Evolutionary conservation across 1,284 basidiomycete genomes (phyloP).

Genomic region (Blastosporella zonata): DNA sequence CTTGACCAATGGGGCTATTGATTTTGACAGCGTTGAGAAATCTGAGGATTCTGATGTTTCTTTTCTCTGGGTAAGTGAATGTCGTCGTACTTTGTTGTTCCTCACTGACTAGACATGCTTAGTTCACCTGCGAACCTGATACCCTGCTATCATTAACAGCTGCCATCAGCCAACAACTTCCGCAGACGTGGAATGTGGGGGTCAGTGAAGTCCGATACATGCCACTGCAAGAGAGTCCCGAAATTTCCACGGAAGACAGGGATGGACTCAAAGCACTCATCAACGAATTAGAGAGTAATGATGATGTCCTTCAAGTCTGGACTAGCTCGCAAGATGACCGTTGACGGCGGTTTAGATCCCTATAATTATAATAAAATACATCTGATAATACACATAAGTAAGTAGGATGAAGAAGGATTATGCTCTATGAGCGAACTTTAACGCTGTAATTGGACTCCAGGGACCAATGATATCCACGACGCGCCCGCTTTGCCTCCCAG

Average conservation of each 20-base stretch:
- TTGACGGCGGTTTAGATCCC: background rate
- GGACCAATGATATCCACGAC: conserved; percentile 33
- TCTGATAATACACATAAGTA: background rate
- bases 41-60: background rate
- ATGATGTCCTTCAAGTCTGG: conserved; percentile 64
- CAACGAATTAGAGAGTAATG: conserved; percentile 56
- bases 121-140: conserved; percentile 59
- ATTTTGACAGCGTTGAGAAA: conserved; percentile 41
- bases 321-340: conserved; percentile 37
- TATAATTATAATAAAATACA: background rate
- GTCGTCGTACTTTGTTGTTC: background rate
- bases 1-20: conserved; percentile 50
- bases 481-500: conserved; percentile 30
- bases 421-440: background rate
- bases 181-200: conserved; percentile 39
- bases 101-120: conserved; percentile 1
- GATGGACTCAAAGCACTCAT: conserved; percentile 45
- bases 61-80: conserved; percentile 11
- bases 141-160: conserved; percentile 43
- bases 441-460: background rate
- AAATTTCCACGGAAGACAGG: conserved; percentile 38
- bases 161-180: conserved; percentile 33
- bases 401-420: too few species aligned
- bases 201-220: conserved; percentile 58
- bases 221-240: conserved; percentile 40